These are phyloP conservation scores for Didymella segeticola DNA, from an alignment of 2,329 filamentous ascomycete genomes.

Conservation along the genomic window DNA sequence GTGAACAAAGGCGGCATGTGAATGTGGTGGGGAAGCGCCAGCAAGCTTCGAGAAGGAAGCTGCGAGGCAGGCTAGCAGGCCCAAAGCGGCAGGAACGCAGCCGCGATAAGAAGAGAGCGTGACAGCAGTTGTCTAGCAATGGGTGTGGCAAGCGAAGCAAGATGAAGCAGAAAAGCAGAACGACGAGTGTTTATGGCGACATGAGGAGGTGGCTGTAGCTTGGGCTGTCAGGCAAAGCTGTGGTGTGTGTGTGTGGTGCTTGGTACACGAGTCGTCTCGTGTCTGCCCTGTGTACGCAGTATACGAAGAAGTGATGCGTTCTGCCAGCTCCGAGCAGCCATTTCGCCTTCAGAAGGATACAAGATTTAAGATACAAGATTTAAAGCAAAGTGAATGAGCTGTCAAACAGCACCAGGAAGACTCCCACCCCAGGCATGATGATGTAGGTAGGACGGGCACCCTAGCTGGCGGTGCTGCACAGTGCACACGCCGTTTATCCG, in stretches of 20 bases:
- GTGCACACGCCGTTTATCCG: slow-evolving; percentile 17
- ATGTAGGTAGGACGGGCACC: slow-evolving; percentile 12
- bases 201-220: background rate
- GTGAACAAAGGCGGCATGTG: slow-evolving; percentile 14
- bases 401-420: no score
- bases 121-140: background rate
- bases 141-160: background rate
- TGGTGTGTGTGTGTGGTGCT: background rate
- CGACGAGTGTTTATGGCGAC: background rate
- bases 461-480: slow-evolving; percentile 6
- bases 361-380: no score
- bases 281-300: no score
- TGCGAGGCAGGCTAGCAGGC: slow-evolving; percentile 4
- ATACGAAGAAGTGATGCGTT: no score
- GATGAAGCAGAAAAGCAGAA: background rate
- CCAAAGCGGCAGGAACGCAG: slow-evolving; percentile 7
- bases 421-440: background rate
- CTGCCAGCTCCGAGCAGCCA: no score
- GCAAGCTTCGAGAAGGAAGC: slow-evolving; percentile 11
- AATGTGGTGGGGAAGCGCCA: slow-evolving; percentile 20
- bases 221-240: background rate
- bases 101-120: background rate
- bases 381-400: no score
- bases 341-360: no score
- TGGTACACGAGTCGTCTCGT: slow-evolving; percentile 18